Percentiles rank a stretch among this genome's conserved stretches.
Conservation (phyloP, 352 stramenopile species). For the Phytophthora idaei region DNA sequence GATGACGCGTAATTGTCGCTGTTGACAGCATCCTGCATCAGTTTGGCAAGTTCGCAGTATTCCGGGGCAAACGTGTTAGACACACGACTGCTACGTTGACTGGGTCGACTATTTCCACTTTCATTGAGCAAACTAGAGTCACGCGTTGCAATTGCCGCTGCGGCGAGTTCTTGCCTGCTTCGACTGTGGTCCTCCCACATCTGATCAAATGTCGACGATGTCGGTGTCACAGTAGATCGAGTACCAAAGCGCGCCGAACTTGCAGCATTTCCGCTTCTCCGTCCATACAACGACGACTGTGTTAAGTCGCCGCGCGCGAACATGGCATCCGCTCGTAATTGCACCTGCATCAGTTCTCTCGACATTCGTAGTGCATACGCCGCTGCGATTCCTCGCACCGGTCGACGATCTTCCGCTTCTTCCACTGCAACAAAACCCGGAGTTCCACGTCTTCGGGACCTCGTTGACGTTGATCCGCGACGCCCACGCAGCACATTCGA, state of each 20-base stretch:
- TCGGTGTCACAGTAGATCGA: conserved; percentile 33
- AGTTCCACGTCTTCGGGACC: conserved; percentile 26
- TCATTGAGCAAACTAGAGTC: conserved; percentile 17
- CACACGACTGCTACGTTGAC: conserved; percentile 32
- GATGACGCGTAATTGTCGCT: conserved; percentile 84
- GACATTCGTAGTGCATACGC: conserved; percentile 82
- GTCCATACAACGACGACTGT: conserved; percentile 48
- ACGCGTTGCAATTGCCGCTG: conserved; percentile 29
- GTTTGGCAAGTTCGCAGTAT: conserved; percentile 65
- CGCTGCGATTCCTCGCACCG: conserved; percentile 64
- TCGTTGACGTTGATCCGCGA: conserved; percentile 6
- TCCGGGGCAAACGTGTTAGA: conserved; percentile 54
- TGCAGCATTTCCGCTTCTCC: conserved; percentile 5
- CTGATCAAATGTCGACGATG: conserved; percentile 37
- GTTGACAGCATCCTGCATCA: conserved; percentile 71
- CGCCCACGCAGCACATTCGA: conserved; percentile 59
- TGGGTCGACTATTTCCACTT: conserved; percentile 5
- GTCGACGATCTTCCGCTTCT: conserved; percentile 42
- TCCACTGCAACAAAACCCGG: conserved; percentile 32
- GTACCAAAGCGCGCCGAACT: conserved; percentile 11
- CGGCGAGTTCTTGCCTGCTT: conserved; percentile 51
- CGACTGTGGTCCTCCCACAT: conserved; percentile 71
- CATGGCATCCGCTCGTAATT: conserved; percentile 73
- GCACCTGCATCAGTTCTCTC: conserved; percentile 72
- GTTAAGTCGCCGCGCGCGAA: conserved; percentile 70